Conservation (phyloP, 2,329 filamentous ascomycete species). For the Phialophora tarda region DNA sequence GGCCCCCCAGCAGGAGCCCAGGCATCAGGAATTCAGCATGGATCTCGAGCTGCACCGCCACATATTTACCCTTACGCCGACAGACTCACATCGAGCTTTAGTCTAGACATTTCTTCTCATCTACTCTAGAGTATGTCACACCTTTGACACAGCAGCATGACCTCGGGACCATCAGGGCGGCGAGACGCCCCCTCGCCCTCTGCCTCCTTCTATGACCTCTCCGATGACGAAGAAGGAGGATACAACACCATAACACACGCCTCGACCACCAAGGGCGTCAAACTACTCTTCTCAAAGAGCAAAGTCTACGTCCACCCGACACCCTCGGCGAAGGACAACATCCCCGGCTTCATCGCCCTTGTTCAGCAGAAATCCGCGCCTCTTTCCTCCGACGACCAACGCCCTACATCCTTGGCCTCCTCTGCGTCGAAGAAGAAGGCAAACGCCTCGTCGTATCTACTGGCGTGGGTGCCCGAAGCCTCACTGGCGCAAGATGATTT, state of each 20-base stretch:
- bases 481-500: slow-evolving; percentile 78
- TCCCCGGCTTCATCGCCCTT: slow-evolving; percentile 88
- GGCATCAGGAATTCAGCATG: slow-evolving; percentile 35
- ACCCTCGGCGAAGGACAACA: slow-evolving; percentile 92
- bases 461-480: slow-evolving; percentile 92
- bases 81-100: not conserved
- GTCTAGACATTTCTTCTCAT: not conserved
- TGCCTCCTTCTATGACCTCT: slow-evolving; percentile 91
- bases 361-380: slow-evolving; percentile 76
- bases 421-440: slow-evolving; percentile 44
- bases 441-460: slow-evolving; percentile 71
- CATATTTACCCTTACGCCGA: slow-evolving; percentile 2
- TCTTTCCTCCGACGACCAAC: slow-evolving; percentile 40
- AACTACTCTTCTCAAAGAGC: slow-evolving; percentile 94
- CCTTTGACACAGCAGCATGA: slow-evolving; percentile 18
- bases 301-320: slow-evolving; percentile 98
- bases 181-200: slow-evolving; percentile 68
- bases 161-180: slow-evolving; percentile 24
- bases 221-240: slow-evolving; percentile 92
- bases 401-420: slow-evolving; percentile 53
- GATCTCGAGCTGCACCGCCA: slow-evolving; percentile 8
- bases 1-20: slow-evolving; percentile 9
- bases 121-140: not conserved
- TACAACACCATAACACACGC: slow-evolving; percentile 92
- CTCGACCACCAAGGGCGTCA: slow-evolving; percentile 79